Evolutionary conservation across 2,329 filamentous ascomycete genomes (phyloP).

Genomic region (Fusarium sp.): DNA sequence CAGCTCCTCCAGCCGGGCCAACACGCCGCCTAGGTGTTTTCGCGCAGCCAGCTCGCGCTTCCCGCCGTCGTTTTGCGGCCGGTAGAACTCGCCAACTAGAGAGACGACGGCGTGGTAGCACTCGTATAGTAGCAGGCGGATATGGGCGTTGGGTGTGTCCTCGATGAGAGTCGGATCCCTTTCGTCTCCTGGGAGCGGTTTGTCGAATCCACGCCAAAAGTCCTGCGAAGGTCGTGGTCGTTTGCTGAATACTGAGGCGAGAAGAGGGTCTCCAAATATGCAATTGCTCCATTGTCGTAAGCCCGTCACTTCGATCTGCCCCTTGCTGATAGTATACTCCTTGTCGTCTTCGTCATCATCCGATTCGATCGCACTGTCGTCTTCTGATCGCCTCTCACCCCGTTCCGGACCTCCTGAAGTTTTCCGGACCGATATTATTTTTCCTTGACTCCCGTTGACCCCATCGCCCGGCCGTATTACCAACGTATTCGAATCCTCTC

Average conservation of each 20-base stretch:
- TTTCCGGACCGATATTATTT: constrained; percentile 5
- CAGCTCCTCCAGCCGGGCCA: constrained; percentile 56
- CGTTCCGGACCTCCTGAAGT: neutral
- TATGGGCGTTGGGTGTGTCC: constrained; percentile 53
- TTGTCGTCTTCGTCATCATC: constrained; percentile 12
- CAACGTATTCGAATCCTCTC: constrained; percentile 59
- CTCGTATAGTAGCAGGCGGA: constrained; percentile 63
- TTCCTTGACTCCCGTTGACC: constrained; percentile 4
- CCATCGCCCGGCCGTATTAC: constrained; percentile 43
- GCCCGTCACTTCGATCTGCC: constrained; percentile 54
- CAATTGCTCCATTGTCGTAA: constrained; percentile 66
- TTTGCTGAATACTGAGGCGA: constrained; percentile 59
- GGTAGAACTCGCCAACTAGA: constrained; percentile 64
- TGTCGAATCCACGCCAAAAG: constrained; percentile 58
- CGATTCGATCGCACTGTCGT: constrained; percentile 7
- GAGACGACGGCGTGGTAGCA: constrained; percentile 63
- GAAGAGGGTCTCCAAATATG: constrained; percentile 66
- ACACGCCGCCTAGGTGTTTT: constrained; percentile 56
- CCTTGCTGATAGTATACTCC: constrained; percentile 3
- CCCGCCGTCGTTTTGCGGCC: constrained; percentile 57
- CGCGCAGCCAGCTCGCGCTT: constrained; percentile 61
- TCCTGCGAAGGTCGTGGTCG: constrained; percentile 52
- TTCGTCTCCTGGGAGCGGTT: constrained; percentile 25
- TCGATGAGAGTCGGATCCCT: constrained; percentile 49
- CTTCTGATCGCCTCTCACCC: neutral